phyloP scores from a whole-genome alignment of 805 yeast genomes.

The Candida ovalis region DNA sequence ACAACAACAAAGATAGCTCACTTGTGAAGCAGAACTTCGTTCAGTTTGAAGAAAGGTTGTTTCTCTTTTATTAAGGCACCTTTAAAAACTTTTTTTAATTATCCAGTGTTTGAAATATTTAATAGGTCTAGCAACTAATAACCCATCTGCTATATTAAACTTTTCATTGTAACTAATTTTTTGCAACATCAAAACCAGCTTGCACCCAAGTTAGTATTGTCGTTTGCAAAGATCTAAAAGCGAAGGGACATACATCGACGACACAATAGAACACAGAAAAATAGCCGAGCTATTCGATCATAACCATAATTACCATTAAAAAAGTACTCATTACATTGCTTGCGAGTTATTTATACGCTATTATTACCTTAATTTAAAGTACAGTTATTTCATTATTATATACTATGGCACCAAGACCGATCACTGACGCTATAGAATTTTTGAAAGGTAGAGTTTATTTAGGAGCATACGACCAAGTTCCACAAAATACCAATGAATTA shows the following conservation, averaged over 20 bases:
- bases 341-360: not conserved
- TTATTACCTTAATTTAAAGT: not conserved
- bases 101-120: too few species aligned
- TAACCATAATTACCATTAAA: not conserved
- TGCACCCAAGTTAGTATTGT: too few species aligned
- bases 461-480: constrained; percentile 81
- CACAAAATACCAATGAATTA: constrained; percentile 67
- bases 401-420: constrained; percentile 25
- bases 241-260: not conserved
- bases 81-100: not conserved
- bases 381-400: not conserved
- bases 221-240: not conserved
- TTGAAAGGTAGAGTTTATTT: constrained; percentile 70
- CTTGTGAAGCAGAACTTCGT: not conserved
- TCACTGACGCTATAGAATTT: constrained; percentile 34
- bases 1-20: not conserved
- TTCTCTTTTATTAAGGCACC: not conserved
- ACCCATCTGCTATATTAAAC: too few species aligned
- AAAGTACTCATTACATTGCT: not conserved
- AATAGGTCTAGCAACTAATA: too few species aligned
- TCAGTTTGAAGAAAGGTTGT: not conserved
- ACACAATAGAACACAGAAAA: not conserved
- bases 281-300: not conserved
- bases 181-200: too few species aligned
- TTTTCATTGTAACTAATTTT: too few species aligned